A percentile compares a stretch with the other conserved stretches of the same genome.
These are phyloP conservation scores for Theileria annulata DNA, from an alignment of 169 alveolate genomes.

Conservation along the genomic window DNA sequence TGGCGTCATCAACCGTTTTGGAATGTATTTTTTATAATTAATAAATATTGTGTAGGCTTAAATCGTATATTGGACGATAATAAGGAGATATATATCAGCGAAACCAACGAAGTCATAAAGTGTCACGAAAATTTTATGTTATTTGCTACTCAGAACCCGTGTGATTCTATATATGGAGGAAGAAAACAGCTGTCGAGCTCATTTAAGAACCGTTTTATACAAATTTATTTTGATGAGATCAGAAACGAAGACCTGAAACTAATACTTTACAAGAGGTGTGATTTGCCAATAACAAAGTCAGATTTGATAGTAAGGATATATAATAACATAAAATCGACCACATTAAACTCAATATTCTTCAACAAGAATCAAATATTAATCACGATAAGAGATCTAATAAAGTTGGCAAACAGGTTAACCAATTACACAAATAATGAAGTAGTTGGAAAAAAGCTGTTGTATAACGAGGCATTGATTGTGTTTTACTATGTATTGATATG, in stretches of 20 bases:
- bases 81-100: slow-evolving; percentile 95
- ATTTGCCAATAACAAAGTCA: slow-evolving; percentile 90
- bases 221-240: slow-evolving; percentile 91
- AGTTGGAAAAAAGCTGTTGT: not conserved
- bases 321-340: slow-evolving; percentile 81
- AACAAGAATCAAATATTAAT: slow-evolving; percentile 76
- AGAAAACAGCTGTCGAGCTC: slow-evolving; percentile 98
- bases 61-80: slow-evolving; percentile 98
- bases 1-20: slow-evolving; percentile 97
- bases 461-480: not conserved
- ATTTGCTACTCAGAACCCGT: slow-evolving; percentile 99
- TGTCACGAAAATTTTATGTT: slow-evolving; percentile 97
- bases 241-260: slow-evolving; percentile 88
- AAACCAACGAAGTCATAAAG: slow-evolving; percentile 91
- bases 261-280: slow-evolving; percentile 92
- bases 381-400: slow-evolving; percentile 98
- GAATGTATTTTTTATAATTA: slow-evolving; percentile 70
- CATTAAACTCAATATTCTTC: slow-evolving; percentile 57
- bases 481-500: slow-evolving; percentile 92
- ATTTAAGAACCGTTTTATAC: slow-evolving; percentile 96
- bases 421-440: not conserved
- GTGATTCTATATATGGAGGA: slow-evolving; percentile 96
- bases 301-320: slow-evolving; percentile 91
- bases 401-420: slow-evolving; percentile 94
- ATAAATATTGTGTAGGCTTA: slow-evolving; percentile 75